Base-by-base conservation (phyloP, 768 basidiomycete genomes). In the Amanita jacksonii region DNA sequence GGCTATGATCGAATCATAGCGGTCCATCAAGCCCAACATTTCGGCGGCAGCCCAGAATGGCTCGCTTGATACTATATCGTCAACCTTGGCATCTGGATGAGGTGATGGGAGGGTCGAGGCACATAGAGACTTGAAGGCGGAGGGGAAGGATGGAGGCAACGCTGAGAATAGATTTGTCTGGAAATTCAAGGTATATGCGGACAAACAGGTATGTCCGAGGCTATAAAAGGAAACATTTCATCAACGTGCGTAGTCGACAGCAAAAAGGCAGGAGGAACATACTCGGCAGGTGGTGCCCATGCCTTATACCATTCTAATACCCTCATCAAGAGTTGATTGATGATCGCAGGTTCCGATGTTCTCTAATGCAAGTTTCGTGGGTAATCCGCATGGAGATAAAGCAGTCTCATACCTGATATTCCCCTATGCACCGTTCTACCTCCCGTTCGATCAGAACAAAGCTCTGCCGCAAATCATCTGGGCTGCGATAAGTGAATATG, bases 1-100 rank as follows among this genome's bases (percentile, higher is more conserved):
- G 15, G 85, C 79, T 22, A 97, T 77, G 46, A 91, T 74, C 5
- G 78, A 75, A 54, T 93, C 90, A 55, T 85, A 90, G 22, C 88
- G 79, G 49, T 88, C 85, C 20, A 86, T 68, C 7, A 94, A 66
- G 3, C 85, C 86, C 0, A 94, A 73, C 1, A 65, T 63, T 44
- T 83, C 83, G 48, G 87, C 79, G 1, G 77, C 63, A 15, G 64
- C 61, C 80, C 83, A 80, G 25, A 82, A 45, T 31, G 24, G 36
- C 27, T 45, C 36, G 34, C 43, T 45, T 16, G 43, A 38, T 15
- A 25, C 19, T 16, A 45, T 38, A 19, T 45, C 27, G 20, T 41
- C 36, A 10, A 46, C n/a, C 20, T 39, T 25, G 24, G 28, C 31
- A 32, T 40, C 38, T 7, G 46, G 36, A 35, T 56, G 54, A 20